Evolutionary conservation across 1,284 basidiomycete species (phyloP), one percentile per base, ranked within the genome.

Genomic region (Anthracocystis panici-leucophaei): DNA sequence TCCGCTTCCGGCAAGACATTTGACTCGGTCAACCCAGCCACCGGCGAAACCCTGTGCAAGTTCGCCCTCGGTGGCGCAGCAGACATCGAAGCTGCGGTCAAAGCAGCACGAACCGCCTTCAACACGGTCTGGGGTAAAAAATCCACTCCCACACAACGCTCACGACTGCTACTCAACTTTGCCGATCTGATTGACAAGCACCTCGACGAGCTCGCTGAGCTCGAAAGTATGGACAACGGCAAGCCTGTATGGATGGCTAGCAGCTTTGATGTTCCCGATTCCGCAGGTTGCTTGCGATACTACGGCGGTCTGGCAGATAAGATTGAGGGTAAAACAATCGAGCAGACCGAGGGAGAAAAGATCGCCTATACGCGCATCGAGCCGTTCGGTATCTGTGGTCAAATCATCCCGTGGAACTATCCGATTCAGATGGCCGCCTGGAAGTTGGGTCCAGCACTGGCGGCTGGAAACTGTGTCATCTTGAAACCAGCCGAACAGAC

Each of bases 261-360:
- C 74, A 88, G 83, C 48, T 90, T 89, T 52, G 95, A 97, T 84
- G 88, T 94, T 9, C 79, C 87, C 29, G 88, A 88, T 72, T 87
- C 91, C 10, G 92, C 93, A 62, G 88, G 87, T 35, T 84, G 81
- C 75, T 60, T 86, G 38, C 76, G 83, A 74, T 96, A 96, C 82
- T 89, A 90, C 84, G 90, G 92, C 21, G 83, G 85, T 50, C 79
- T 84, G 77, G 84, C 80, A 3, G 94, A 96, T 88, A 96, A 96
- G 89, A 89, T 93, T 76, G 87, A 89, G 50, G 94, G 95, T 25
- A 90, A 93, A 85, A 89, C 66, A 10, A 65, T 89, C 57, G 91
- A 94, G 82, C 93, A 94, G 86, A 89, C 93, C 27, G 91, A 93
- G 81, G 91, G 91, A 82, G 88, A 88, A 58, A 94, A 94, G 86